These are phyloP conservation scores for Phytopythium oedochilum DNA, from an alignment of 352 stramenopile genomes.

Conservation along the genomic window DNA sequence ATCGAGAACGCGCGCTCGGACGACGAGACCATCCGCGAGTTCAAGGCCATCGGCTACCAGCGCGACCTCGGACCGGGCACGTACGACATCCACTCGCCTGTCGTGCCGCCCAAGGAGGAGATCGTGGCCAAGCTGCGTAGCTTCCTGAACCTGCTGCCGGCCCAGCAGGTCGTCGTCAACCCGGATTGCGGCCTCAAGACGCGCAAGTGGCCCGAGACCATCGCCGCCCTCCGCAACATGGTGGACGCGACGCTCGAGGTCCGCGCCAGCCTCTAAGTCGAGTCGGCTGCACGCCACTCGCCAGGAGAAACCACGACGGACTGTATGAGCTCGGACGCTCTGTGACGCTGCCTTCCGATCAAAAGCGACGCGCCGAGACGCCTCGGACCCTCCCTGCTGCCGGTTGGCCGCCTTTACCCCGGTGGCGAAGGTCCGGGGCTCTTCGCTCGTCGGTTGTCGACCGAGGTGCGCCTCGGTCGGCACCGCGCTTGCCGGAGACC, in stretches of 20 bases:
- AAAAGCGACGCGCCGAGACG: constrained; percentile 2
- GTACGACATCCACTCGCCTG: constrained; percentile 94
- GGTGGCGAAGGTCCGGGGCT: neutral
- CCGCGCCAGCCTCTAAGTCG: constrained; percentile 51
- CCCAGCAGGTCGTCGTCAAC: constrained; percentile 85
- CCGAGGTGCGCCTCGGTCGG: neutral
- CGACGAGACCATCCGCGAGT: constrained; percentile 88
- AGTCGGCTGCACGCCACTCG: neutral
- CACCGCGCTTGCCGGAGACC: constrained; percentile 1
- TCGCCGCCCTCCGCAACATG: constrained; percentile 87
- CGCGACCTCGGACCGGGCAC: constrained; percentile 89
- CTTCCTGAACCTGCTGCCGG: constrained; percentile 79
- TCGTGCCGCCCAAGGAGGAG: constrained; percentile 84
- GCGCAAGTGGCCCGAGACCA: constrained; percentile 89
- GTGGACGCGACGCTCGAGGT: constrained; percentile 78
- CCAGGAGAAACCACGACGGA: neutral
- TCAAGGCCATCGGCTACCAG: constrained; percentile 88
- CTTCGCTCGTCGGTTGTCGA: constrained; percentile 3
- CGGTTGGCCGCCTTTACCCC: constrained; percentile 4
- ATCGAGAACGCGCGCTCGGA: constrained; percentile 92
- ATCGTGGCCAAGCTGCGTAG: constrained; percentile 87
- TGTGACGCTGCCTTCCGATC: neutral
- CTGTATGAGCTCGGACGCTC: neutral
- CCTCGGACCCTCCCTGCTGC: neutral
- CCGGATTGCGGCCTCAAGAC: constrained; percentile 94